Evolutionary conservation across 805 yeast species (phyloP), one percentile per base, ranked within the genome.

Genomic region (Naumovozyma castellii): DNA sequence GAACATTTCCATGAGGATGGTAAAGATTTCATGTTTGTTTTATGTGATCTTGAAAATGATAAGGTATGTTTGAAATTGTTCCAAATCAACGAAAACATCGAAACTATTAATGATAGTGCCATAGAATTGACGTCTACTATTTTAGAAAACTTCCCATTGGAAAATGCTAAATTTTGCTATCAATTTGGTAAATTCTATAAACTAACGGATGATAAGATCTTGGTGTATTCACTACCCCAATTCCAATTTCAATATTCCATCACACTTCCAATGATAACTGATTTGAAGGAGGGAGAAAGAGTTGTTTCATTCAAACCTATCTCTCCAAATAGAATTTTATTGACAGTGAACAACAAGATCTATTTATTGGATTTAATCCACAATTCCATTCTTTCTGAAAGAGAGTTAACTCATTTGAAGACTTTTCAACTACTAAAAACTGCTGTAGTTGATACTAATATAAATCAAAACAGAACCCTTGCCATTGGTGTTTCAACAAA

Each of bases 401-500:
- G 56, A 39, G 54, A 50, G 18, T 36, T 57, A 4, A 44, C 50
- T 10, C 55, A 55, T 46, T 46, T 55, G 17, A 56, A 55, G 34
- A 48, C 53, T 14, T 53, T 56, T 31, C 62, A 57, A 41, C 20
- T 57, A 17, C 34, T 57, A 18, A 42, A 47, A 31, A 43, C 59
- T 3, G 59, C 55, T 19, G 44, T 49, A 9, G 43, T 56, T 13
- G 41, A 41, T 15, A 39, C 46, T 3, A 36, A 29, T 30, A 32
- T 37, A 3, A 35, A 38, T n/a, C 45, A 43, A 29, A 47, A 46
- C 25, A 53, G 45, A 38, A 57, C 62, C 2, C 38, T 56, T 29
- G 57, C 56, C 3, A 45, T 57, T 29, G 61, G 59, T 39, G 61
- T 57, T 17, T 51, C 61, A 1, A 54, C 57, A 1, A 56, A 56